Percentiles rank a stretch among this genome's conserved stretches.
Conservation (phyloP, 1,284 basidiomycete species). For the Polyporus tsugae region DNA sequence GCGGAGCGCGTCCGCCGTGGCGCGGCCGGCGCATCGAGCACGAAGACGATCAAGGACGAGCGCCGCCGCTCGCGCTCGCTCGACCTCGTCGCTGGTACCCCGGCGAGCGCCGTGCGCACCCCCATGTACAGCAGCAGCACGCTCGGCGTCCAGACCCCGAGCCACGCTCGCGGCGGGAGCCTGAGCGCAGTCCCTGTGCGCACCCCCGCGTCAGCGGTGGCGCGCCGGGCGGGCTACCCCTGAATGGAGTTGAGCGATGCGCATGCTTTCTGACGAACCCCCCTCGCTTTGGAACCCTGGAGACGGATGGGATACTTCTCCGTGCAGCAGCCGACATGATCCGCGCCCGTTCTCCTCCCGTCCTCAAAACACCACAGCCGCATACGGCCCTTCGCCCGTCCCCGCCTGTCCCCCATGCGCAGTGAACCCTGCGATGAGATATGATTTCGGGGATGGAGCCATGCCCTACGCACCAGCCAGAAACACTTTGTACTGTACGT, state of each 20-base stretch:
- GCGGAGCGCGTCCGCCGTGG: conserved; percentile 34
- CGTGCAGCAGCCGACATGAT: background rate
- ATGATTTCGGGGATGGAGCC: background rate
- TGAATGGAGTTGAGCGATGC: conserved; percentile 8
- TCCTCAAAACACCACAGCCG: background rate
- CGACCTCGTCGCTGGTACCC: conserved; percentile 25
- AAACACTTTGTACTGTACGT: conserved; percentile 14
- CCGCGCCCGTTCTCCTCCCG: background rate
- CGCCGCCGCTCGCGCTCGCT: conserved; percentile 36
- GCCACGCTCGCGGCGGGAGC: conserved; percentile 21
- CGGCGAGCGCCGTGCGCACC: conserved; percentile 20
- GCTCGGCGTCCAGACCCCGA: conserved; percentile 18
- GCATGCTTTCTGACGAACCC: background rate
- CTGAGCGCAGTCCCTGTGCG: conserved; percentile 25
- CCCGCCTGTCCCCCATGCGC: background rate
- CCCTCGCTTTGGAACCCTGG: background rate
- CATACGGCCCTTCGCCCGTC: background rate
- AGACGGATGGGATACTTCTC: background rate
- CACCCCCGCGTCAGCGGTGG: conserved; percentile 22
- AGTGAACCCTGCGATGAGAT: background rate
- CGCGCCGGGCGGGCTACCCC: conserved; percentile 24
- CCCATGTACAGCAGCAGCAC: conserved; percentile 27
- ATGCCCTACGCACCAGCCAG: background rate
- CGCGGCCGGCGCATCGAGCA: conserved; percentile 24
- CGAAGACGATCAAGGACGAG: conserved; percentile 30